A percentile compares a stretch with the other conserved stretches of the same genome.
Evolutionary conservation across 2,329 filamentous ascomycete genomes (phyloP).

Genomic region (Dactylellina leptospora): DNA sequence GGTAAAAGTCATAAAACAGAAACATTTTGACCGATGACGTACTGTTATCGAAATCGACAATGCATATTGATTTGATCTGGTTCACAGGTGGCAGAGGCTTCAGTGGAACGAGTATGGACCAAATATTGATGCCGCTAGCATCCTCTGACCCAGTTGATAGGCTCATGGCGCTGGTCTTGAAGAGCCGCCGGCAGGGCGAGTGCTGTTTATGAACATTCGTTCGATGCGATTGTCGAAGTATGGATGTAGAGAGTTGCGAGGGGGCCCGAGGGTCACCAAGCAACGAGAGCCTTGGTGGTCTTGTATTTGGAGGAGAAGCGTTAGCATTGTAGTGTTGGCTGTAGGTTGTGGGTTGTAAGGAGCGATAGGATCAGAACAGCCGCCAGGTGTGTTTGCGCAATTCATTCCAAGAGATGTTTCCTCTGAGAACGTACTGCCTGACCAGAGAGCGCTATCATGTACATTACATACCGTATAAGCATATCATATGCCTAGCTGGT

Average conservation of each 20-base stretch:
- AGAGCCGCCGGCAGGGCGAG: neutral
- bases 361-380: neutral
- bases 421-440: too few relatives aligned
- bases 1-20: too few relatives aligned
- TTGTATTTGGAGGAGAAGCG: neutral
- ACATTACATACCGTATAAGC: too few relatives aligned
- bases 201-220: neutral
- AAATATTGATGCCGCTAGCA: constrained; percentile 1
- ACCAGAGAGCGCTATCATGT: too few relatives aligned
- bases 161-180: constrained; percentile 20
- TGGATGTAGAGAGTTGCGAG: neutral
- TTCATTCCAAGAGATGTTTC: too few relatives aligned
- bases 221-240: neutral
- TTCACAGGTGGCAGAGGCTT: constrained; percentile 32
- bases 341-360: too few relatives aligned
- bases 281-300: constrained; percentile 1
- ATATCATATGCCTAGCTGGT: too few relatives aligned
- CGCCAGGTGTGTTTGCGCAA: too few relatives aligned
- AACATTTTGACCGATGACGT: too few relatives aligned
- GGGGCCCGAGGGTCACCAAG: neutral
- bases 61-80: constrained; percentile 37
- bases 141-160: neutral
- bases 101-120: constrained; percentile 22
- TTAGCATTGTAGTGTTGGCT: constrained; percentile 8
- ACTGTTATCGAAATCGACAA: constrained; percentile 52